These are phyloP conservation scores for Globisporangium recalcitrans DNA, from an alignment of 352 stramenopile genomes.

Conservation along the genomic window DNA sequence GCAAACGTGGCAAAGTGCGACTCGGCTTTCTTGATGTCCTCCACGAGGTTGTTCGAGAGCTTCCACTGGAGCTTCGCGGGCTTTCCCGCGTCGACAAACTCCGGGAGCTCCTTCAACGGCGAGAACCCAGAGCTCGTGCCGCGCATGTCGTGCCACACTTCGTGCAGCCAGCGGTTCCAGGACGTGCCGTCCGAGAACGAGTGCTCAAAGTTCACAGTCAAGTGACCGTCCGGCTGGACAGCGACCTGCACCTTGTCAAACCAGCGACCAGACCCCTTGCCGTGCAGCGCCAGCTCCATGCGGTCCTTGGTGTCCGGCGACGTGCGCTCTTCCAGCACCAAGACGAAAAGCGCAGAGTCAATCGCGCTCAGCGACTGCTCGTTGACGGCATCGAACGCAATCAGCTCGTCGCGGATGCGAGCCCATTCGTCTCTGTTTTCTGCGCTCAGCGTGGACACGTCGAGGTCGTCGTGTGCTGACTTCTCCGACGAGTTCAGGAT, in stretches of 20 bases:
- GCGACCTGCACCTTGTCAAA: slow-evolving; percentile 93
- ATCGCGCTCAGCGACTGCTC: slow-evolving; percentile 67
- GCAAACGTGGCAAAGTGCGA: slow-evolving; percentile 58
- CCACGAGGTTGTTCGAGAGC: slow-evolving; percentile 68
- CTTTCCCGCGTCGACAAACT: slow-evolving; percentile 37
- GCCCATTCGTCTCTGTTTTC: slow-evolving; percentile 87
- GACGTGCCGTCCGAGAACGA: slow-evolving; percentile 90
- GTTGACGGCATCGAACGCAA: slow-evolving; percentile 65
- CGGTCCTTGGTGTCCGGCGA: slow-evolving; percentile 64
- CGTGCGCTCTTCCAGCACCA: slow-evolving; percentile 82
- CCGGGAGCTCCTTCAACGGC: slow-evolving; percentile 56
- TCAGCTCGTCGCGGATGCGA: slow-evolving; percentile 61
- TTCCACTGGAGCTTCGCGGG: slow-evolving; percentile 64
- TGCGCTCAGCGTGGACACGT: slow-evolving; percentile 74
- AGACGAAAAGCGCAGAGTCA: slow-evolving; percentile 87
- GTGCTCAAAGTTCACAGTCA: slow-evolving; percentile 94
- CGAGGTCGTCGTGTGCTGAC: slow-evolving; percentile 44
- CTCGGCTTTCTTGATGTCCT: slow-evolving; percentile 71
- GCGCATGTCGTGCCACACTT: slow-evolving; percentile 89
- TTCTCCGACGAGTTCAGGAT: slow-evolving; percentile 61
- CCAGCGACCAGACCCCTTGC: slow-evolving; percentile 80
- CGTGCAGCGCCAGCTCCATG: slow-evolving; percentile 80
- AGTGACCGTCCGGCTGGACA: slow-evolving; percentile 69
- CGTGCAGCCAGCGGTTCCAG: slow-evolving; percentile 91
- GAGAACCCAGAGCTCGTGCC: slow-evolving; percentile 68